Percentiles rank a stretch among this genome's conserved stretches.
phyloP scores from a whole-genome alignment of 495 filamentous ascomycete genomes.

The Aspergillus indologenus region DNA sequence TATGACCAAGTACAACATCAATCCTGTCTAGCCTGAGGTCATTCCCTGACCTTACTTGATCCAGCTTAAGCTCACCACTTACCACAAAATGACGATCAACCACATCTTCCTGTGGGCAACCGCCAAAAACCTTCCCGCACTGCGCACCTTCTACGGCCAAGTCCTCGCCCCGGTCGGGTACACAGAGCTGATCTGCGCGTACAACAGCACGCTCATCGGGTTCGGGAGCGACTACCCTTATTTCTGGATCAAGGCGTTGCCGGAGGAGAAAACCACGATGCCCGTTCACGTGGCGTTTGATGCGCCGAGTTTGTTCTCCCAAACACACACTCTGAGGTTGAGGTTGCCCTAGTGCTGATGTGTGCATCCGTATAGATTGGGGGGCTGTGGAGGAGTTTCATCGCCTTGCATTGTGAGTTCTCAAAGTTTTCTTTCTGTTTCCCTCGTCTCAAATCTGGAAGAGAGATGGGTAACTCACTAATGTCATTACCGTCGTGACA shows the following conservation, averaged over 20 bases:
- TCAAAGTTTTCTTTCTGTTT: background rate
- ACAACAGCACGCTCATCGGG: conserved; percentile 7
- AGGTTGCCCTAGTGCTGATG: too few relatives aligned
- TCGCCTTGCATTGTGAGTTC: conserved; percentile 13
- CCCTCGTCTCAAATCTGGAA: background rate
- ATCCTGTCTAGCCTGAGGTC: too few relatives aligned
- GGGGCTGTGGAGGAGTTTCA: conserved; percentile 17
- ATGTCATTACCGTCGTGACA: too few relatives aligned
- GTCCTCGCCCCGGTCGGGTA: conserved; percentile 14
- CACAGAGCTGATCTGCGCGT: conserved; percentile 12
- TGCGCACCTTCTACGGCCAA: conserved; percentile 9
- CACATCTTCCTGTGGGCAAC: conserved; percentile 15
- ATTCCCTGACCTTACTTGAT: background rate
- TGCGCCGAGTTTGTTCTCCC: conserved; percentile 16
- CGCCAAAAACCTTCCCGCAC: background rate
- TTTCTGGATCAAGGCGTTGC: conserved; percentile 14
- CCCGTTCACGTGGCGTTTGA: conserved; percentile 14
- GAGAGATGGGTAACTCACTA: too few relatives aligned
- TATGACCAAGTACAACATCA: too few relatives aligned
- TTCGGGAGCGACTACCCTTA: conserved; percentile 19
- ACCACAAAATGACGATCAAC: conserved; percentile 18
- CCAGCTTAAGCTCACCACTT: background rate
- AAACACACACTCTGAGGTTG: too few relatives aligned
- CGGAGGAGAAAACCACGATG: conserved; percentile 1
- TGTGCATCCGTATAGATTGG: conserved; percentile 1